These are phyloP conservation scores for Brasilioporus rufonigricans DNA, from an alignment of 768 basidiomycete species.

Conservation along the genomic window DNA sequence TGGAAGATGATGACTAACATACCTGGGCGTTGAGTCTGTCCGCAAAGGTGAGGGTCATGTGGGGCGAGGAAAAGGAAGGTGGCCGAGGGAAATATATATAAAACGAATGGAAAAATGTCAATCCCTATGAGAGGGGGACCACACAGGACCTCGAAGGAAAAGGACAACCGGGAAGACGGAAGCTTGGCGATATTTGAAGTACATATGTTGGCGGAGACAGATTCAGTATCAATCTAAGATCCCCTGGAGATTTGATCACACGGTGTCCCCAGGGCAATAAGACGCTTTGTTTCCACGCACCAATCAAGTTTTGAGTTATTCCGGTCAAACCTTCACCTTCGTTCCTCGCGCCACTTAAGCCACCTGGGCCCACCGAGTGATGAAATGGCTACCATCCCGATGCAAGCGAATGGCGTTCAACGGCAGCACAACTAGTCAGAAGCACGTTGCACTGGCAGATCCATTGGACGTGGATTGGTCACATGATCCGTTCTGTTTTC, in stretches of 20 bases:
- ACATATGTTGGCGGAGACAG: slow-evolving; percentile 9
- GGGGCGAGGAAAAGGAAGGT: slow-evolving; percentile 20
- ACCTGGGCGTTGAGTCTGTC: slow-evolving; percentile 45
- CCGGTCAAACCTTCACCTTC: background rate
- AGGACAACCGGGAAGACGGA: background rate
- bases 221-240: slow-evolving; percentile 22
- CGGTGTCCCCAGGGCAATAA: slow-evolving; percentile 24
- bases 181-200: slow-evolving; percentile 6
- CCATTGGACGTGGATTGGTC: background rate
- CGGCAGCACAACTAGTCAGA: background rate
- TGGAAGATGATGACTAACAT: background rate
- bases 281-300: slow-evolving; percentile 17
- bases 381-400: background rate
- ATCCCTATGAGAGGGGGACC: background rate
- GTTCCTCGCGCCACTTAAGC: background rate
- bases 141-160: slow-evolving; percentile 7
- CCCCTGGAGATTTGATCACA: slow-evolving; percentile 7
- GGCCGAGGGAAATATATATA: slow-evolving; percentile 21
- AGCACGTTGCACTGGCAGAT: background rate
- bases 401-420: background rate
- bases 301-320: slow-evolving; percentile 1
- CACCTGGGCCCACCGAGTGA: background rate
- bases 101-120: slow-evolving; percentile 15
- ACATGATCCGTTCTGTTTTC: no score
- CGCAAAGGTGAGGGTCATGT: slow-evolving; percentile 38